These are phyloP conservation scores for Larix kaempferi DNA, from an alignment of 75 land plant species.

Conservation along the genomic window DNA sequence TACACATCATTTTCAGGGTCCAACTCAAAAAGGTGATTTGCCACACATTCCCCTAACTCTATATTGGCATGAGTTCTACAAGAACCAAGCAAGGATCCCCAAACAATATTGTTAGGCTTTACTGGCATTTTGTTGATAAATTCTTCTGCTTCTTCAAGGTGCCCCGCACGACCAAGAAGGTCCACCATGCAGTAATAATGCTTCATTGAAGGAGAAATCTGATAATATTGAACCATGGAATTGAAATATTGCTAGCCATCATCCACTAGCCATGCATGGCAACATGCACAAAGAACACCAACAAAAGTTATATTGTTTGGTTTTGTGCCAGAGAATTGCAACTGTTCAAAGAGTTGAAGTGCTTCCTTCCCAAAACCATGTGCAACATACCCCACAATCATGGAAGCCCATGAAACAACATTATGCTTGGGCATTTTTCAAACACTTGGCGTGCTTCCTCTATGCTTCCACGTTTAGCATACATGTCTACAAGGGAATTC, in stretches of 20 bases:
- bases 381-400: constrained; percentile 42
- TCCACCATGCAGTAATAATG: constrained; percentile 26
- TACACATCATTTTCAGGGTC: constrained; percentile 14
- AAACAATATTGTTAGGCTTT: constrained; percentile 6
- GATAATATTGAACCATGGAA: constrained; percentile 15
- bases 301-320: constrained; percentile 18
- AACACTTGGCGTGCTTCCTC: constrained; percentile 27
- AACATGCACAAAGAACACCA: constrained; percentile 20
- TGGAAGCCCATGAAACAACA: constrained; percentile 33
- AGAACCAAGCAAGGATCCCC: constrained; percentile 22
- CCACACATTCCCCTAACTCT: constrained; percentile 18
- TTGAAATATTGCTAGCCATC: constrained; percentile 17
- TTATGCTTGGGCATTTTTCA: constrained; percentile 17
- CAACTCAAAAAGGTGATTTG: constrained; percentile 10
- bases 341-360: constrained; percentile 24
- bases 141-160: constrained; percentile 8
- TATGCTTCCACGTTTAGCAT: constrained; percentile 42
- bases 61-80: constrained; percentile 12
- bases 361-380: constrained; percentile 30
- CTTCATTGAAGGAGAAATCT: constrained; percentile 1
- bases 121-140: constrained; percentile 14
- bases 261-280: constrained; percentile 20
- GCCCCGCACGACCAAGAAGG: constrained; percentile 21
- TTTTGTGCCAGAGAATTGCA: constrained; percentile 15
- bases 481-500: constrained; percentile 36